Conservation (phyloP, 129 eudicot species). For the Lonicera japonica region DNA sequence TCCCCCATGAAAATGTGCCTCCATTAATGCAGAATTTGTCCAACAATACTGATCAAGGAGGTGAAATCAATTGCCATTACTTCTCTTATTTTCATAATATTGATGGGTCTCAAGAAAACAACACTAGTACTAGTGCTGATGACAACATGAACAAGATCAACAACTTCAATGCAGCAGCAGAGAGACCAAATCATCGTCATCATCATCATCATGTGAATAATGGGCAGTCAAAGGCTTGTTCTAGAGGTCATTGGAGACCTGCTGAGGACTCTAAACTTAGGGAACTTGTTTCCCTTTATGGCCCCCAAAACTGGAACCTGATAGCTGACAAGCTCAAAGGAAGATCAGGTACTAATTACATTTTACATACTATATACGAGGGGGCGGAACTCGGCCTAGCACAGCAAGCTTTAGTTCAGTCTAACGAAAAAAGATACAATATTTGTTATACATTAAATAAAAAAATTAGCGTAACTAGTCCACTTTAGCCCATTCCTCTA, state of each 20-base stretch:
- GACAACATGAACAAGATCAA: background rate
- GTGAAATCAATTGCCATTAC: background rate
- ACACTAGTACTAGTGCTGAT: no score
- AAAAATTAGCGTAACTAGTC: no score
- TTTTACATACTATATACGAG: no score
- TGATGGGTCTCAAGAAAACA: background rate
- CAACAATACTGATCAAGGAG: no score
- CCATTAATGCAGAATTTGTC: no score
- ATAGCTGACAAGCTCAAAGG: constrained; percentile 46
- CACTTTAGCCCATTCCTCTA: no score
- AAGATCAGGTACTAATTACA: constrained; percentile 37
- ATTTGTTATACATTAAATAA: no score
- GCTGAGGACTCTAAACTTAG: constrained; percentile 44
- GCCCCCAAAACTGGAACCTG: constrained; percentile 55
- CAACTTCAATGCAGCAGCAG: background rate
- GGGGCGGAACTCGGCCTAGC: no score
- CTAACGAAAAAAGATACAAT: no score
- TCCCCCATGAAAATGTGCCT: background rate
- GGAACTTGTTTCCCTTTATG: constrained; percentile 43
- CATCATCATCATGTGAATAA: no score
- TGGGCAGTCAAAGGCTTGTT: constrained; percentile 12
- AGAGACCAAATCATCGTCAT: background rate
- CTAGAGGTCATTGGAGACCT: constrained; percentile 56
- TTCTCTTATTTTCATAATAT: background rate
- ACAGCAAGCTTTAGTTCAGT: no score